Percentiles rank a stretch among this genome's conserved stretches.
Conservation (phyloP, 192 early-diverging fungal species). For the Podochytrium sp. region DNA sequence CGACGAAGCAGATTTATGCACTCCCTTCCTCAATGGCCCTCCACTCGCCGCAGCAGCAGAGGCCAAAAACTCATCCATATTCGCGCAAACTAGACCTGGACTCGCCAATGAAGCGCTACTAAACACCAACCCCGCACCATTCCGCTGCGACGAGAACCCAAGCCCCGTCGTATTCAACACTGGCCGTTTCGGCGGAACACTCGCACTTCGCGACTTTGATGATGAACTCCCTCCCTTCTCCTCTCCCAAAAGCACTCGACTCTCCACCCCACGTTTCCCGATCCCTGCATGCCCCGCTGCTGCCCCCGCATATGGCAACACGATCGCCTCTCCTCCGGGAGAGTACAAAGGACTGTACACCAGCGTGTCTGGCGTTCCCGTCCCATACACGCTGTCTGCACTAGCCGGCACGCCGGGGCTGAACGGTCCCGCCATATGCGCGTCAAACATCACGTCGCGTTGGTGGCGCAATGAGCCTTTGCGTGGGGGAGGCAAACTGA, state of each 20-base stretch:
- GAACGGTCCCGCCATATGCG: not conserved
- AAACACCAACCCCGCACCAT: too few relatives aligned
- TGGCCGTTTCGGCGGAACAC: too few relatives aligned
- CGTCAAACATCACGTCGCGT: not conserved
- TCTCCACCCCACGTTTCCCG: too few relatives aligned
- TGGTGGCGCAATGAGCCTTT: not conserved
- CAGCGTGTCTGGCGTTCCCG: not conserved
- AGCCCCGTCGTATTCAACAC: too few relatives aligned
- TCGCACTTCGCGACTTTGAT: too few relatives aligned
- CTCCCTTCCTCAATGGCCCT: not conserved
- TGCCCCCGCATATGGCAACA: not conserved
- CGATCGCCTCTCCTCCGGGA: not conserved
- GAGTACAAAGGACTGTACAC: not conserved
- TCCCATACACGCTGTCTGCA: not conserved
- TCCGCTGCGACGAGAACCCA: too few relatives aligned
- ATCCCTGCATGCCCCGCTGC: not conserved
- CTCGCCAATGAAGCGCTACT: too few relatives aligned
- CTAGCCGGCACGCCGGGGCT: not conserved
- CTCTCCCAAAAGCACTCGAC: too few relatives aligned
- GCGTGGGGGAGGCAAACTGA: not conserved
- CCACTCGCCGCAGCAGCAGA: not conserved
- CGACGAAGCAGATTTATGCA: not conserved
- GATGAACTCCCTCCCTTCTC: too few relatives aligned
- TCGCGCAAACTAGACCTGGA: too few relatives aligned
- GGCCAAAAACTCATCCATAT: not conserved